These are phyloP conservation scores for Botrytis medusae DNA, from an alignment of 2,329 filamentous ascomycete genomes.

Conservation along the genomic window DNA sequence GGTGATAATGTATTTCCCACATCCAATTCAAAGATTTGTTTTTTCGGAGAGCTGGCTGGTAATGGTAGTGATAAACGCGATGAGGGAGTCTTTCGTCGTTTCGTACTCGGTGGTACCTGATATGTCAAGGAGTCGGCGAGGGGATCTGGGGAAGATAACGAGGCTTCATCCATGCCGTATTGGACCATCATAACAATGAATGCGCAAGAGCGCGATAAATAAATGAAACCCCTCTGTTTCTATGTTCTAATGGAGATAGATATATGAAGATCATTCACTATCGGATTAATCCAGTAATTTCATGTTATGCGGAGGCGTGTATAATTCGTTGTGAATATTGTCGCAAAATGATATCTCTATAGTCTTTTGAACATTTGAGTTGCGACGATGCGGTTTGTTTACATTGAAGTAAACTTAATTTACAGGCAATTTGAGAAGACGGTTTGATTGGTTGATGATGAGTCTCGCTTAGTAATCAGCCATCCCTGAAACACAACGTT, in stretches of 20 bases:
- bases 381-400: conserved; percentile 22
- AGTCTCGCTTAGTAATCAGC: neutral
- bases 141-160: conserved; percentile 41
- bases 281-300: neutral
- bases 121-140: conserved; percentile 37
- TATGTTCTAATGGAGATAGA: conserved; percentile 17
- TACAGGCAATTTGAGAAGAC: neutral
- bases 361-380: conserved; percentile 4
- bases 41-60: conserved; percentile 38
- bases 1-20: conserved; percentile 40
- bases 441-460: neutral
- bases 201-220: conserved; percentile 10
- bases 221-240: neutral
- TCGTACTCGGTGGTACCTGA: conserved; percentile 35
- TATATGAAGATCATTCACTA: conserved; percentile 13
- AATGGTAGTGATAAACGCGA: conserved; percentile 32
- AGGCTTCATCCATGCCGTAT: conserved; percentile 30
- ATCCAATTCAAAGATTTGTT: conserved; percentile 41
- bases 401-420: conserved; percentile 6
- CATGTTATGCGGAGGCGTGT: conserved; percentile 2
- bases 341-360: conserved; percentile 20
- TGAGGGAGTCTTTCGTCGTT: conserved; percentile 31
- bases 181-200: conserved; percentile 17
- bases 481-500: neutral
- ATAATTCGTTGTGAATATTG: conserved; percentile 20